A percentile compares a stretch with the other conserved stretches of the same genome.
Conservation (phyloP, 108 stramenopile genomes). For the Skeletonema marinoi region DNA sequence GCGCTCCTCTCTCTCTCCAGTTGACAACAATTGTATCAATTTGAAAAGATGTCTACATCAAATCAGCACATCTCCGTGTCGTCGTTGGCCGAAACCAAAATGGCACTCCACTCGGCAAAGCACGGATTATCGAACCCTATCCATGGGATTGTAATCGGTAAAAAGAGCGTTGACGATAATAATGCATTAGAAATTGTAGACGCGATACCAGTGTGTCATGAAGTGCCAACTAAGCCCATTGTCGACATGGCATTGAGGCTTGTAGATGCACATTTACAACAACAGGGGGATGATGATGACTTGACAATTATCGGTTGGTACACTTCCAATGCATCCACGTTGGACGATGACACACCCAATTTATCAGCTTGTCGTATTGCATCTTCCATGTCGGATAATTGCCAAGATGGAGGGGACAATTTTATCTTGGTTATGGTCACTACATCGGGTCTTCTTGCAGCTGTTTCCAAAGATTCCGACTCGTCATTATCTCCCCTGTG, state of each 20-base stretch:
- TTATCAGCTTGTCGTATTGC: conserved; percentile 32
- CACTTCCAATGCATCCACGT: conserved; percentile 45
- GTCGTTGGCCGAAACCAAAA: conserved; percentile 37
- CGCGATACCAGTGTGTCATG: conserved; percentile 74
- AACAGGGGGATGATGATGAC: not conserved
- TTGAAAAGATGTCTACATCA: not conserved
- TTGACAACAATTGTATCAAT: not conserved
- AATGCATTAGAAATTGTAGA: conserved; percentile 27
- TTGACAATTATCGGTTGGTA: conserved; percentile 75
- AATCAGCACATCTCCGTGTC: conserved; percentile 14
- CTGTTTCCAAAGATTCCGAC: conserved; percentile 2
- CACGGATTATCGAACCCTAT: conserved; percentile 44
- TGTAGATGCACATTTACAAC: conserved; percentile 25
- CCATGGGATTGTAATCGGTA: conserved; percentile 71
- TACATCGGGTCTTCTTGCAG: not conserved
- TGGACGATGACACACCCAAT: conserved; percentile 17
- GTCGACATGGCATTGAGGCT: conserved; percentile 66
- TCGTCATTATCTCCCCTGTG: not conserved
- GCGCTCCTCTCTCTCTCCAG: not conserved
- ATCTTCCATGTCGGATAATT: conserved; percentile 27
- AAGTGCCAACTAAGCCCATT: conserved; percentile 68
- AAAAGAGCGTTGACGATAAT: not conserved
- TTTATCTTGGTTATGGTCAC: conserved; percentile 14
- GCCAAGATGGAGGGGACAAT: conserved; percentile 2
- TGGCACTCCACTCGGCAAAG: conserved; percentile 59